Evolutionary conservation across 2,329 filamentous ascomycete genomes (phyloP).

Genomic region (Chaetomium strumarium): DNA sequence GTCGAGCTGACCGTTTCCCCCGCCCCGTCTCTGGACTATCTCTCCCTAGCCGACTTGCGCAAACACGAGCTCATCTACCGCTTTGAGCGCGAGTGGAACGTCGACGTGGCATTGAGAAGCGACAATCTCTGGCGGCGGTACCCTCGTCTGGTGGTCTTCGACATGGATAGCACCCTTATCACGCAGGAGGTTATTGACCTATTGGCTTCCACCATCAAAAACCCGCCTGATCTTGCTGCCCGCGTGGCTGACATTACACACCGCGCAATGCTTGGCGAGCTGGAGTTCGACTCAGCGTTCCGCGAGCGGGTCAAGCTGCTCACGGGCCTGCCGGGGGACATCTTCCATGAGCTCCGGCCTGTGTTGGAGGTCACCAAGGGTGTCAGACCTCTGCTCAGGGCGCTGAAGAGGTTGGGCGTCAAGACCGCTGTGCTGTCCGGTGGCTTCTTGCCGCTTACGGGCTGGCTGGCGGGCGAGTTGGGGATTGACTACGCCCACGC

Average conservation of each 20-base stretch:
- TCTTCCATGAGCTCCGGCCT: conserved; percentile 72
- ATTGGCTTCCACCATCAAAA: conserved; percentile 70
- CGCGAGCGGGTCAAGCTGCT: conserved; percentile 74
- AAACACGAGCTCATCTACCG: conserved; percentile 76
- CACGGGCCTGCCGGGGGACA: conserved; percentile 68
- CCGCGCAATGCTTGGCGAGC: conserved; percentile 90
- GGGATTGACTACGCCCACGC: conserved; percentile 85
- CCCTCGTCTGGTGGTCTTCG: conserved; percentile 86
- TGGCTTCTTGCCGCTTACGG: conserved; percentile 82
- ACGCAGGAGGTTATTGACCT: conserved; percentile 97
- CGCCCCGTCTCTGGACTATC: conserved; percentile 54
- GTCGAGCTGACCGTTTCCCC: conserved; percentile 62
- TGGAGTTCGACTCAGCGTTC: conserved; percentile 84
- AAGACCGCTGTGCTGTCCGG: conserved; percentile 89
- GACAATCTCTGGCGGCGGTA: conserved; percentile 71
- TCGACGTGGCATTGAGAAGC: conserved; percentile 72
- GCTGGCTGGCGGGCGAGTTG: conserved; percentile 75
- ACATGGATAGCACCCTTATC: conserved; percentile 98
- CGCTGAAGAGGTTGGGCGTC: conserved; percentile 71
- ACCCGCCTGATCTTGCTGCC: conserved; percentile 66
- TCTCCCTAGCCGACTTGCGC: conserved; percentile 63
- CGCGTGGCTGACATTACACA: conserved; percentile 85
- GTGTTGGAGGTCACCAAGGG: conserved; percentile 78
- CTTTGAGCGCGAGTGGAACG: conserved; percentile 85
- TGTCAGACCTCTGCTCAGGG: conserved; percentile 65